Base-by-base conservation (phyloP, 192 early-diverging fungal species). In the Dimargaris cristalligena region DNA sequence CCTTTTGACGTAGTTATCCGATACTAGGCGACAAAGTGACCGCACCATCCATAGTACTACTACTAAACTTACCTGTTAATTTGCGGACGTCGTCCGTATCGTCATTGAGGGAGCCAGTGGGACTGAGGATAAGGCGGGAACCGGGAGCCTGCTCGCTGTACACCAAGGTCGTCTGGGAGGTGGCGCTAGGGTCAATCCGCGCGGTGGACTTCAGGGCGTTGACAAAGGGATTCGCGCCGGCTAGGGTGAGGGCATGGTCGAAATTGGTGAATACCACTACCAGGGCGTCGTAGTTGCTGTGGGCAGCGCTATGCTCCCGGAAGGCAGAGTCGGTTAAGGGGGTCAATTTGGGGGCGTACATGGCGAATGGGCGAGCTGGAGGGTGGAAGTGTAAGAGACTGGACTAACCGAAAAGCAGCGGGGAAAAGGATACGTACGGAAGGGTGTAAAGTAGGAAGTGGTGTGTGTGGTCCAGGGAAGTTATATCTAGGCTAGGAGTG, bases 71-170 rank as follows among this genome's bases (percentile, higher is more conserved):
- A 72, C 73, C 71, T 52, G 59, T 60, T 56, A 81, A 82, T 60
- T 84, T 80, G 63, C 89, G 78, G 45, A 85, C 85, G 69, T 91
- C 89, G 64, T 91, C 89, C 28, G 82, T 78, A 65, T 91, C 89
- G 57, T 78, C 78, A 56, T 68, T 60, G 4, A 88, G 63, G 14
- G 80, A 76, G 29, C 84, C 87, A 30, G 79, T 86, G n/a, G 89
- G 87, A 6, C 79, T 79, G n/a, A 88, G 62, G 18, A 91, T 71
- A 28, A 88, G 62, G 29, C 86, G 78, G 3, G 73, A 70, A 45
- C 81, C 80, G 18, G 54, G 31, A 2, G 23, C 54, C 0, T 29
- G 10, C 23, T 29, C 32, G 18, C 31, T 34, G 4, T 18, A 34
- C 54, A 56, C 11, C 10, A 56, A 23, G 4, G 6, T 1, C 4